These are phyloP conservation scores for Pezicula carpinea DNA, from an alignment of 2,329 filamentous ascomycete genomes.

Conservation along the genomic window DNA sequence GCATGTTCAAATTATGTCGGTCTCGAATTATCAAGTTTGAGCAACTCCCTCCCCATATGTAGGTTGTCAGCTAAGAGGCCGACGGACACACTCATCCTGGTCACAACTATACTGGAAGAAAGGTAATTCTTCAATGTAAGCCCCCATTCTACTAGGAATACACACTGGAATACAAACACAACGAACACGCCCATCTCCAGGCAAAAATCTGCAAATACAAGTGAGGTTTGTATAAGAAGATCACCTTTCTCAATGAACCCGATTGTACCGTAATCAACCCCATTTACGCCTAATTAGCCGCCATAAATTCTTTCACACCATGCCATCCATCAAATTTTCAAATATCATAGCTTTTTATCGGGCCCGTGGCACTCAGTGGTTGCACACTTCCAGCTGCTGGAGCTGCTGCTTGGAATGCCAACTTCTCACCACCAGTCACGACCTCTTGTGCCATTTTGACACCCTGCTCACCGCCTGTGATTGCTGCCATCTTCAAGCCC, in stretches of 20 bases:
- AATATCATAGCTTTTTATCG: slow-evolving; percentile 42
- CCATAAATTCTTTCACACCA: background rate
- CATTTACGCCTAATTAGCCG: background rate
- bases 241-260: slow-evolving; percentile 14
- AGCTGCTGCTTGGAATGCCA: slow-evolving; percentile 46
- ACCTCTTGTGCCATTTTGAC: slow-evolving; percentile 29
- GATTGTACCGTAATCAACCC: slow-evolving; percentile 9
- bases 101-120: too few species aligned
- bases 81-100: too few species aligned
- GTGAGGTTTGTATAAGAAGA: slow-evolving; percentile 18
- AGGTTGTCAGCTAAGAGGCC: too few species aligned
- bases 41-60: too few species aligned
- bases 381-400: slow-evolving; percentile 41
- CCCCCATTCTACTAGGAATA: slow-evolving; percentile 13
- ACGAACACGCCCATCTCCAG: background rate
- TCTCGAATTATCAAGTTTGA: too few species aligned
- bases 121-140: too few species aligned
- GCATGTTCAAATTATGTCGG: too few species aligned
- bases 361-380: slow-evolving; percentile 50
- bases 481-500: slow-evolving; percentile 49
- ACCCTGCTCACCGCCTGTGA: slow-evolving; percentile 33
- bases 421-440: slow-evolving; percentile 33
- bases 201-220: slow-evolving; percentile 12
- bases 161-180: slow-evolving; percentile 11
- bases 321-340: slow-evolving; percentile 12